Base-by-base conservation (phyloP, 2,329 filamentous ascomycete species). In the Scopulariopsis brevicaulis region DNA sequence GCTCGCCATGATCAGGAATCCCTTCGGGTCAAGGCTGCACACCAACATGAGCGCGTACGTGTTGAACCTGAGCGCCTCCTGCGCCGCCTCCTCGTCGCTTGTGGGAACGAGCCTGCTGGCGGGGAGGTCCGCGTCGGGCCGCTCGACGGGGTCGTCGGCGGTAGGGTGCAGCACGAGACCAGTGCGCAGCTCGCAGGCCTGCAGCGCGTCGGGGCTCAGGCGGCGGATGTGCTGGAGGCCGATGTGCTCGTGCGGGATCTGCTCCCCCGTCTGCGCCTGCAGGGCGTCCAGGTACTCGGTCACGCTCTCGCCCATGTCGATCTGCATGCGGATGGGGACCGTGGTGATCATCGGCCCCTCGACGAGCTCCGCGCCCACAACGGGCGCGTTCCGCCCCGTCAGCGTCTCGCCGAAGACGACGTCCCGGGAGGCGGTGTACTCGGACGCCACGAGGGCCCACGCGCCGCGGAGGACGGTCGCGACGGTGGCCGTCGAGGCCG, bases 31-130 rank as follows among this genome's bases (percentile, higher is more conserved):
- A 6, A 86, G 70, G 4, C 79, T 83, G 66, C 83, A 87, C 50
- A 86, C 83, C 22, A 87, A 70, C 73, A 87, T 86, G 35, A 87
- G 76, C 1, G 82, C 78, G 64, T 86, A 85, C 0, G 76, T 78
- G 65, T 79, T 79, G 65, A 80, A 79, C 63, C 78, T 78, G 62
- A 85, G 73, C 1, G 82, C 83, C 62, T 85, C 82, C 53, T 79
- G 76, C 0, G 80, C 81, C 1, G 80, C 78, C 60, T 84, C 80
- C 0, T 71, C 73, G 59, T 82, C 80, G 35, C 78, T 76, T 0
- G 79, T 76, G 0, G 80, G 80, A 5, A 83, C 74, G 25, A 83
- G 78, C 0, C 74, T 72, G 61, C 77, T 75, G 0, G 78, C 80
- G 0, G 77, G 79, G 10, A 72, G 65, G 0, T 69, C 63, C 2